Evolutionary conservation across 2,329 filamentous ascomycete genomes (phyloP).

Genomic region (Stagonosporopsis rhizophila): DNA sequence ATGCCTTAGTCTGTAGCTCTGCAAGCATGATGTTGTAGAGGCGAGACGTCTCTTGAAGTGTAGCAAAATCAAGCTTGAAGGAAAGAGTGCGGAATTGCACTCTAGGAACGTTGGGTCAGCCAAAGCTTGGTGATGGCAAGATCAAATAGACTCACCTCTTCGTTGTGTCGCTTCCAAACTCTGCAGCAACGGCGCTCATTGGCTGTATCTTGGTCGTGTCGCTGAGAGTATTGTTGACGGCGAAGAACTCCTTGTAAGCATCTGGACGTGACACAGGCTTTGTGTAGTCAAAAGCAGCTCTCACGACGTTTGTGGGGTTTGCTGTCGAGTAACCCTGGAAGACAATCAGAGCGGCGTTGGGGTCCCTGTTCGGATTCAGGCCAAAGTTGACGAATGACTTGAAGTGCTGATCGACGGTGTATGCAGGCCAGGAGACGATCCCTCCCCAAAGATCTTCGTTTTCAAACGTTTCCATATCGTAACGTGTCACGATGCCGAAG

Average conservation of each 20-base stretch:
- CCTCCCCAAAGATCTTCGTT: conserved; percentile 26
- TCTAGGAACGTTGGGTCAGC: conserved; percentile 3
- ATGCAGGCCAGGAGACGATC: conserved; percentile 19
- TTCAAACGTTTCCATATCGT: conserved; percentile 29
- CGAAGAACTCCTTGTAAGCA: conserved; percentile 28
- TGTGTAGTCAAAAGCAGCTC: conserved; percentile 25
- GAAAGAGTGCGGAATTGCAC: conserved; percentile 30
- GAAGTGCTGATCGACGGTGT: conserved; percentile 19
- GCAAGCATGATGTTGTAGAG: conserved; percentile 36
- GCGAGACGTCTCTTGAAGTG: conserved; percentile 26
- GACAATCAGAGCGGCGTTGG: conserved; percentile 20
- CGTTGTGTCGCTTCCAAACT: conserved; percentile 21
- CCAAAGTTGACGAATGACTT: conserved; percentile 18
- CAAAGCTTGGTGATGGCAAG: background rate
- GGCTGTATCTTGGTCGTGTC: conserved; percentile 28
- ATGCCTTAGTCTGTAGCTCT: conserved; percentile 37
- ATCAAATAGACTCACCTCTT: conserved; percentile 3
- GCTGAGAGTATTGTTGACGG: conserved; percentile 20
- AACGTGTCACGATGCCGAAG: conserved; percentile 37
- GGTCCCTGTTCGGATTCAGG: conserved; percentile 12
- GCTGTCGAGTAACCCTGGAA: conserved; percentile 23
- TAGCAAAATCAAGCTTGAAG: conserved; percentile 31
- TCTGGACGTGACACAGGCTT: conserved; percentile 19
- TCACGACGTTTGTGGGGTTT: conserved; percentile 18
- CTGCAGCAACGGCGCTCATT: conserved; percentile 21